Evolutionary conservation across 331 rosid species (phyloP), one percentile per base, ranked within the genome.

Genomic region (Pyracantha coccinea): DNA sequence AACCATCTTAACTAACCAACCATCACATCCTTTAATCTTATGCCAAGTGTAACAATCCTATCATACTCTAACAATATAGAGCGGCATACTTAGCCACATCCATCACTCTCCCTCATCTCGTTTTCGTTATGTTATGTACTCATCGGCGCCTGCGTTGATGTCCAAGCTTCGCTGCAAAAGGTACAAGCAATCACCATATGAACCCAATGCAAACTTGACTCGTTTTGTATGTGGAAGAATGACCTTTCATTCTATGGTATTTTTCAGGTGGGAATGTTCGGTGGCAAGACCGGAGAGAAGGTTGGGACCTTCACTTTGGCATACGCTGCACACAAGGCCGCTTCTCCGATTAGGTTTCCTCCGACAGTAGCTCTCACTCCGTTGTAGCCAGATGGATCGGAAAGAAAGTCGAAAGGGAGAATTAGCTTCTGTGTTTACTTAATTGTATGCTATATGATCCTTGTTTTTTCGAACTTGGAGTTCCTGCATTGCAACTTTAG

Each of bases 321-420:
- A 38, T 94, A 94, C 79, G 99, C 99, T 41, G 97, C 97, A 4
- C 99, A 94, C 73, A 92, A 92, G 80, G 97, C 97, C 32, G 96
- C 99, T 64, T 94, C 99, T 50, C 99, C 97, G 1, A 92, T 94
- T 71, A 90, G 97, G 85, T 94, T 88, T 81, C 99, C 99, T 76
- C 97, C 97, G 3, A 94, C 97, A 0, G 99, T 92, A 1, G 97
- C 99, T 76, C 96, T 92, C 66, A 94, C 99, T 74, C 93, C 35
- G 75, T 94, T 25, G 93, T 91, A 35, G 99, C 99, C 9, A 65
- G 87, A 67, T 94, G 99, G 97, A 92, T 92, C 24, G 96, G 96
- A 62, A 92, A 87, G 88, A 91, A 86, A 62, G 90, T 76, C 16
- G 92, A 88, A 1, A 84, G 87, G 76, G 86, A 77, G 57, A 79